Percentiles rank a stretch among this genome's conserved stretches.
phyloP scores from a whole-genome alignment of 1,139 yeast species.

The Blastobotrys capitulatus region DNA sequence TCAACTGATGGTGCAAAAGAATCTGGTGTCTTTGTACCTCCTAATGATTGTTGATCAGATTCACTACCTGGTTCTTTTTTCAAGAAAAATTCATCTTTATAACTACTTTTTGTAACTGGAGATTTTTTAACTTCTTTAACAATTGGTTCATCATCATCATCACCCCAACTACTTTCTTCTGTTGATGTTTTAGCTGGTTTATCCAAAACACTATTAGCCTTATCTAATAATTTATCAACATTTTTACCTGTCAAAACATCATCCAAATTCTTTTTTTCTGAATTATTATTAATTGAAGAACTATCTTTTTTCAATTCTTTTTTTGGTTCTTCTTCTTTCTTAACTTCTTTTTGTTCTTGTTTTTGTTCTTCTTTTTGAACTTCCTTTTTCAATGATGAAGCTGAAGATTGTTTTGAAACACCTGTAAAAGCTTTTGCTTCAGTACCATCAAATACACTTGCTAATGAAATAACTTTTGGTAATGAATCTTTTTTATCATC shows the following conservation, averaged over 20 bases:
- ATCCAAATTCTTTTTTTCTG: conserved; percentile 38
- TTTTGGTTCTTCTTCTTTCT: background rate
- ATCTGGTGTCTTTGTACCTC: conserved; percentile 2
- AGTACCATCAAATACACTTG: conserved; percentile 71
- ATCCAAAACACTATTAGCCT: conserved; percentile 42
- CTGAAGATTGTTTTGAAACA: conserved; percentile 8
- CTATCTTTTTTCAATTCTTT: conserved; percentile 21
- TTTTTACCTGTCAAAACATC: conserved; percentile 41
- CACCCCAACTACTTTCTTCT: conserved; percentile 28
- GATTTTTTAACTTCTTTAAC: conserved; percentile 3
- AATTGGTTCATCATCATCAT: conserved; percentile 19
- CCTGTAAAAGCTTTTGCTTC: conserved; percentile 29
- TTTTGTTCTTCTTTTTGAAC: conserved; percentile 27
- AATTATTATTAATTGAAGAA: conserved; percentile 21
- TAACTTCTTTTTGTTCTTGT: conserved; percentile 12
- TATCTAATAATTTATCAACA: conserved; percentile 46
- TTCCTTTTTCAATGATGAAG: conserved; percentile 30
- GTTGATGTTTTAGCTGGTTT: conserved; percentile 22
- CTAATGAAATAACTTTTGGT: conserved; percentile 77
- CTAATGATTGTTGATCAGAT: conserved; percentile 6
- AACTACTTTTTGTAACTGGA: no score
- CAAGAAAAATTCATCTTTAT: no score
- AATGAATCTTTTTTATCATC: conserved; percentile 61
- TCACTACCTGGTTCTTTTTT: conserved; percentile 7
- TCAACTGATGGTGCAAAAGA: conserved; percentile 5